Base-by-base conservation (phyloP, 2,329 filamentous ascomycete species). In the Neopestalotiopsis sp. region DNA sequence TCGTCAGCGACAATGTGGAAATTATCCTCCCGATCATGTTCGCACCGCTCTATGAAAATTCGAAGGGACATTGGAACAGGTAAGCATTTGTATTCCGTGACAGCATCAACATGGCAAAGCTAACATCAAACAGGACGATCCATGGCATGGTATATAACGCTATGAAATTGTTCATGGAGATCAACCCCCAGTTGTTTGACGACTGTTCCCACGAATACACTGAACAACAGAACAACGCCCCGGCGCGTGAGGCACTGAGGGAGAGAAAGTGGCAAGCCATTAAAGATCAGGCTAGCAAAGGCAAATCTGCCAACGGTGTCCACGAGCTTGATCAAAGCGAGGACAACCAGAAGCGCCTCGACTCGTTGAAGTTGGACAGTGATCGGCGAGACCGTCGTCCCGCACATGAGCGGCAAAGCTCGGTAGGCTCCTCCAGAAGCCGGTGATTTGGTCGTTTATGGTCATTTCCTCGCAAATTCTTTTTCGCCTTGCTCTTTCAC, bases 151-250 rank as follows among this genome's bases (percentile, higher is more conserved):
- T 99, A 12, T 98, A 98, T 81, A 99, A 98, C 77, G 96, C 96
- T 68, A 98, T 99, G 96, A 99, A 99, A 81, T 89, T 99, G 49
- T 99, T 99, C 82, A 99, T 99, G 96, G 96, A 99, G 81, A 98
- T 99, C 77, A 98, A 98, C 80, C 96, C 96, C 10, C 95, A 98
- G 80, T 89, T 99, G 28, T 99, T 99, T 76, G 96, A 99, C 75
- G 96, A 99, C 79, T 99, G 96, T 83, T 98, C 96, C 45, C 95
- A 98, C 78, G 95, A 98, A 73, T 99, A 99, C 82, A 97, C 95
- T 5, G 95, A 98, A 80, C 92, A 96, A 76, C 95, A 98, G 82
- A 97, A 97, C 81, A 96, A 90, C 72, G 94, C 95, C 3, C 91
- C 93, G n/a, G 89, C 94, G 70, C 90, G 95, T 68, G 92, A 98